Evolutionary conservation across 176 grass and related monocot genomes (phyloP).

Genomic region (Cocos nucifera): DNA sequence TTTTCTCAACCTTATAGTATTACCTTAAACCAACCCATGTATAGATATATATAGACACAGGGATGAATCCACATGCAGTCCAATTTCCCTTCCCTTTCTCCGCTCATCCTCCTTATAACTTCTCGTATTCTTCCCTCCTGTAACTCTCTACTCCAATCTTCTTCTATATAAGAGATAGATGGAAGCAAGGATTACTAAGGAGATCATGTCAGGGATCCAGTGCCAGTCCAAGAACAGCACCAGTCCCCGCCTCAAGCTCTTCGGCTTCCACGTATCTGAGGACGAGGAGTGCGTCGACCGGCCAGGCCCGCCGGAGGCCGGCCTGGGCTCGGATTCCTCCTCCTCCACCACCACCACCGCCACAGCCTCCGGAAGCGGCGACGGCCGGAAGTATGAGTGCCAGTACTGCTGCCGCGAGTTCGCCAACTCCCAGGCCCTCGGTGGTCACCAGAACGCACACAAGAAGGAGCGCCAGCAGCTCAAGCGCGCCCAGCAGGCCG

Average conservation of each 20-base stretch:
- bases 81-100: not conserved
- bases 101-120: not conserved
- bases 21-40: not conserved
- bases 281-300: not conserved
- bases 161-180: not conserved
- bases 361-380: not conserved
- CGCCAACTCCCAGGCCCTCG: slow-evolving; percentile 24
- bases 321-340: slow-evolving; percentile 62
- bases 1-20: not conserved
- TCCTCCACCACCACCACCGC: not conserved
- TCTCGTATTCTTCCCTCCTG: not conserved
- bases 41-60: not conserved
- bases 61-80: slow-evolving; percentile 1
- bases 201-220: slow-evolving; percentile 13
- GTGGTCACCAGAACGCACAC: slow-evolving; percentile 29
- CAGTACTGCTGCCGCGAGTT: slow-evolving; percentile 26
- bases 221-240: slow-evolving; percentile 1
- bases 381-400: slow-evolving; percentile 17
- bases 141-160: not conserved
- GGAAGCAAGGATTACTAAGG: not conserved
- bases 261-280: slow-evolving; percentile 15
- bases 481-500: slow-evolving; percentile 8
- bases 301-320: slow-evolving; percentile 6
- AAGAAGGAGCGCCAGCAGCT: slow-evolving; percentile 29
- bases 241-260: slow-evolving; percentile 8